Percentiles rank a stretch among this genome's conserved stretches.
Evolutionary conservation across 805 yeast genomes (phyloP).

Genomic region (Saturnispora besseyi): DNA sequence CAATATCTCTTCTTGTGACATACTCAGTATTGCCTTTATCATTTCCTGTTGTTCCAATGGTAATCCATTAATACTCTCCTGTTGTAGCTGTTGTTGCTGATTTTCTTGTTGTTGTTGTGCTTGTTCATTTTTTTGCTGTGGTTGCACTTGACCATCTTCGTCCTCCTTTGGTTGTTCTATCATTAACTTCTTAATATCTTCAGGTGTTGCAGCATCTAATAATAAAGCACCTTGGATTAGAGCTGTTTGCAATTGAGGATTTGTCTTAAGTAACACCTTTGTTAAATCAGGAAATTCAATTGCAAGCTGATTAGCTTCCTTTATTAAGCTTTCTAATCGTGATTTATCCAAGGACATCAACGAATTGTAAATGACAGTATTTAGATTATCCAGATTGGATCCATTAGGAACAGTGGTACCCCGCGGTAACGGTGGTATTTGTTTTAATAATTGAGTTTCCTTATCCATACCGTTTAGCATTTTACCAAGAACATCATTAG

Average conservation of each 20-base stretch:
- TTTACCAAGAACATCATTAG: background rate
- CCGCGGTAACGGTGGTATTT: conserved; percentile 44
- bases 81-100: background rate
- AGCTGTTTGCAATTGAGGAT: conserved; percentile 80
- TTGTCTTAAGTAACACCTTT: conserved; percentile 48
- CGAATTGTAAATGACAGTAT: conserved; percentile 38
- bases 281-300: conserved; percentile 48
- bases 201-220: conserved; percentile 25
- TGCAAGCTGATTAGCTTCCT: conserved; percentile 54
- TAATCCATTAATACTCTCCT: background rate
- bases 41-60: background rate
- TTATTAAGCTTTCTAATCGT: conserved; percentile 39
- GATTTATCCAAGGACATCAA: conserved; percentile 39
- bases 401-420: conserved; percentile 36
- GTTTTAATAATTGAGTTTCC: conserved; percentile 14
- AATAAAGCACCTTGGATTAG: conserved; percentile 61
- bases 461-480: conserved; percentile 9
- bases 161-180: conserved; percentile 3
- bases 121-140: background rate
- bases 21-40: background rate
- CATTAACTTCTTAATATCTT: conserved; percentile 17
- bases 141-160: conserved; percentile 3
- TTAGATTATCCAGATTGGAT: conserved; percentile 26
- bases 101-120: background rate
- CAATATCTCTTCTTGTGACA: background rate